Base-by-base conservation (phyloP, 192 early-diverging fungal genomes). In the Helicostylum pulchrum region DNA sequence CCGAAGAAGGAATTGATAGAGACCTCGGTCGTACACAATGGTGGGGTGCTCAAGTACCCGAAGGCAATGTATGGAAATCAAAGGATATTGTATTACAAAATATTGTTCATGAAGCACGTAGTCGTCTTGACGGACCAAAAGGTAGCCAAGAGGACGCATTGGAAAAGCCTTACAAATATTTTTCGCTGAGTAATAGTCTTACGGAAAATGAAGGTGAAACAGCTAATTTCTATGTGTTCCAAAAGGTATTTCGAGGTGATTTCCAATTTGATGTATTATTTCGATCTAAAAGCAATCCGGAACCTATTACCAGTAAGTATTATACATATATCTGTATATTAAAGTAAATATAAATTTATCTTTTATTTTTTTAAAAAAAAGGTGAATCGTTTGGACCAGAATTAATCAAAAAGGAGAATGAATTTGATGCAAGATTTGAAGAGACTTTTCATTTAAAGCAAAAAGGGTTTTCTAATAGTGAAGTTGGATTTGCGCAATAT, bases 341-440 rank as follows among this genome's bases (percentile, higher is more conserved):
- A 26, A 26, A 26, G 26, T 26, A 26, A 26, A 26, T 26, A 26
- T 47, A 4, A 69, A 21, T 39, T 42, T 45, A 7, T 53, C 15
- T 48, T 34, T 52, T 14, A 45, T 32, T 30, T 45, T 43, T 53
- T 4, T 45, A 53, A 17, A 20, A 23, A 9, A 14, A 31, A 68
- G 67, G 61, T 30, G 61, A 69, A 6, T 15, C 20, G 0, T 9
- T 69, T 4, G 45, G 26, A 4, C 11, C 14, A 17, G 52, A 62
- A 56, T 21, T 69, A 44, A n/a, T 36, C 21, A 19, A 49, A 34
- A 39, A 42, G 39, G 67, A 69, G 31, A 11, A 42, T 2, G 68
- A 60, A 14, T 94, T 92, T 73, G 89, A 94, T 60, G 7, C 69
- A 20, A 77, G 87, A 19, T 97, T 97, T 66, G 90, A 94, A 59